Base-by-base conservation (phyloP, 2,329 filamentous ascomycete genomes). In the Penicillium sp. region DNA sequence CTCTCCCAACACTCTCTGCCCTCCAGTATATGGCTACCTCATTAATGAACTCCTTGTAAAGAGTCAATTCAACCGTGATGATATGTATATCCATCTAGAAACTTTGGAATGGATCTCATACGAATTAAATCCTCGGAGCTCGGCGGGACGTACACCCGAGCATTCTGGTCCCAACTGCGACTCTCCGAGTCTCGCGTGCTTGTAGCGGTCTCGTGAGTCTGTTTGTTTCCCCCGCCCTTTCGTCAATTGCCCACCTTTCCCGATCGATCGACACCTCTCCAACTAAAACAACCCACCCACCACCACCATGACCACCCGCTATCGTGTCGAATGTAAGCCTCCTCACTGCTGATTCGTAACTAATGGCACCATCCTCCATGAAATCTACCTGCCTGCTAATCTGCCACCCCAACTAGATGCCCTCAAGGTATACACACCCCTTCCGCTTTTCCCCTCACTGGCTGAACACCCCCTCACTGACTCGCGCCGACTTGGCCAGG, bases 291-390 rank as follows among this genome's bases (percentile, higher is more conserved):
- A 52, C 25, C 42, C 22, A 22, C 22, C 45, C 49, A 80, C 22
- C 22, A 22, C n/a, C 31, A 54, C 45, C 49, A 80, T 82, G 80
- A 82, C 79, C 1, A 81, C 79, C 43, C 72, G 79, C 48, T 82
- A 82, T 63, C 76, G 80, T 62, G 90, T 92, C 64, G 90, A 92
- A 79, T 92, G 89, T 91, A 76, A 79, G 87, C 79, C 43, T 45
- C n/a, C 12, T 12, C 39, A 22, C 39, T 41, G 28, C 20, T 58
- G 6, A 17, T 57, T 28, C 14, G 34, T 17, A 28, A 4, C 17
- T 0, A 17, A 52, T 20, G 17, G 35, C 35, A 17, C 12, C 25
- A 28, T 28, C 22, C 10, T 22, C 12, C 6, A 28, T 43, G 43
- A 34, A 34, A 35, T 31, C 22, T 15, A 52, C 45, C 28, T 62